Evolutionary conservation across 1,284 basidiomycete genomes (phyloP).

Genomic region (Cutaneotrichosporon dermatis): DNA sequence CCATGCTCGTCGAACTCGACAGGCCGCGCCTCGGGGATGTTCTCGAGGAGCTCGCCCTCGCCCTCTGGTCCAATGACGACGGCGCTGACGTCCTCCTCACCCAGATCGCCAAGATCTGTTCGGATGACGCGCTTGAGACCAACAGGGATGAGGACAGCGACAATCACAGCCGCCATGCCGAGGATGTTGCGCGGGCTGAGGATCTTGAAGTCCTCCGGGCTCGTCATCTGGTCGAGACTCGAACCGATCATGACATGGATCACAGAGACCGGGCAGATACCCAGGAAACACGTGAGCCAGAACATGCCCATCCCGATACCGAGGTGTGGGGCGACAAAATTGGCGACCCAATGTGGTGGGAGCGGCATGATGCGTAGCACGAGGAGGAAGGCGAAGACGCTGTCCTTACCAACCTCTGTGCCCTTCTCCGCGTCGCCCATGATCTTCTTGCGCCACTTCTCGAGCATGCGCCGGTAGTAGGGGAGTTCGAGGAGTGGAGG

Average conservation of each 20-base stretch:
- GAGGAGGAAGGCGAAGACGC: constrained; percentile 68
- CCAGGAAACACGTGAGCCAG: constrained; percentile 85
- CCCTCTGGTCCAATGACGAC: background rate
- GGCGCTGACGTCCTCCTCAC: constrained; percentile 29
- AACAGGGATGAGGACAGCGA: constrained; percentile 88
- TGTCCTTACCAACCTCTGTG: constrained; percentile 42
- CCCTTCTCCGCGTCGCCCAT: constrained; percentile 47
- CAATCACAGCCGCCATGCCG: constrained; percentile 71
- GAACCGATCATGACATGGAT: constrained; percentile 96
- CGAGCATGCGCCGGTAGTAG: constrained; percentile 57
- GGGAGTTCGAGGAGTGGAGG: constrained; percentile 81
- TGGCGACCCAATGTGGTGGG: constrained; percentile 91
- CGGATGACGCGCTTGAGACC: constrained; percentile 59
- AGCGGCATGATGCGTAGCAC: constrained; percentile 84
- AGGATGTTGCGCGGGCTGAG: constrained; percentile 84
- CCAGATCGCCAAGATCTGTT: constrained; percentile 45
- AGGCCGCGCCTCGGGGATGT: constrained; percentile 8
- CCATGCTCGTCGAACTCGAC: constrained; percentile 24
- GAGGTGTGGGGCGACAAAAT: constrained; percentile 87
- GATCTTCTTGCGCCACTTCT: constrained; percentile 47
- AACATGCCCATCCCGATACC: constrained; percentile 80
- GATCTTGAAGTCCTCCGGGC: constrained; percentile 83
- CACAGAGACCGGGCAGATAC: constrained; percentile 83
- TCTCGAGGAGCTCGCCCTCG: constrained; percentile 1
- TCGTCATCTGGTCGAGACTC: constrained; percentile 90